Percentiles rank a stretch among this genome's conserved stretches.
phyloP scores from a whole-genome alignment of 805 yeast genomes.

The Candida krabiensis region DNA sequence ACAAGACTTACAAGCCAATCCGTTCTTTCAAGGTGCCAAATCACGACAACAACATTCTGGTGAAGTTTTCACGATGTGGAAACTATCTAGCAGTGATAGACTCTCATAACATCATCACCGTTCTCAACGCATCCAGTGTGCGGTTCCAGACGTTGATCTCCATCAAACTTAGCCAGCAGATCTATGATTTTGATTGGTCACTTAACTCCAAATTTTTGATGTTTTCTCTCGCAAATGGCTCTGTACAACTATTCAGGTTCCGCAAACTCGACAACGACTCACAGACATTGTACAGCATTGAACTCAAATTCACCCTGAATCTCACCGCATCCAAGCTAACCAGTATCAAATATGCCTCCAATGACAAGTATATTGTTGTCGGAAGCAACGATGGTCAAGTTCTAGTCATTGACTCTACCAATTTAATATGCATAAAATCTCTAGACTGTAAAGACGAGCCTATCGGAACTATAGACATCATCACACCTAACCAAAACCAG shows the following conservation, averaged over 20 bases:
- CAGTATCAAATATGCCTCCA: conserved; percentile 36
- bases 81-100: conserved; percentile 38
- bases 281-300: conserved; percentile 23
- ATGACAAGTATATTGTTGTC: conserved; percentile 39
- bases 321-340: conserved; percentile 40
- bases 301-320: conserved; percentile 10
- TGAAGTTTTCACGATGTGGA: conserved; percentile 43
- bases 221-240: conserved; percentile 41
- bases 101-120: conserved; percentile 30
- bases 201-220: conserved; percentile 22
- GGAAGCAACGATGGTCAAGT: conserved; percentile 51
- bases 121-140: conserved; percentile 25
- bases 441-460: conserved; percentile 41
- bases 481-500: conserved; percentile 27
- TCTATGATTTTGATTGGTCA: conserved; percentile 45
- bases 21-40: conserved; percentile 8
- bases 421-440: conserved; percentile 34
- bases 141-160: conserved; percentile 30
- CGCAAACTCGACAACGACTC: conserved; percentile 5
- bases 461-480: conserved; percentile 35
- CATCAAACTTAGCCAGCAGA: conserved; percentile 21
- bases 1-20: conserved; percentile 29
- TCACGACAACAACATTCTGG: conserved; percentile 17
- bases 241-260: conserved; percentile 29
- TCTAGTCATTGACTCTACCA: conserved; percentile 38